Conservation (phyloP, 192 early-diverging fungal species). For the Backusella circina region DNA sequence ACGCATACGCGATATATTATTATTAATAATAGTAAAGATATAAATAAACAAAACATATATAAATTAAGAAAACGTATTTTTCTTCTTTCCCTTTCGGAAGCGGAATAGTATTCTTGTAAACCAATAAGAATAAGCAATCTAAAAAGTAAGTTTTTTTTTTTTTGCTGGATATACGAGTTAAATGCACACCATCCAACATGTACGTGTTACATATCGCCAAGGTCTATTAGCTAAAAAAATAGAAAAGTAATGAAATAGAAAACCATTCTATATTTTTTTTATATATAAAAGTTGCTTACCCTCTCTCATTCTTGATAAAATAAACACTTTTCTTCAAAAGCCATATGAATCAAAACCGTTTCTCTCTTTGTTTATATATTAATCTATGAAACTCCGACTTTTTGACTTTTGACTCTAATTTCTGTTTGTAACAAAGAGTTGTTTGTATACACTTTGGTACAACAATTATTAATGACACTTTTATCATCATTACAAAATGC, state of each 20-base stretch:
- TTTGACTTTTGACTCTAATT: neutral
- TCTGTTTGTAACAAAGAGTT: neutral
- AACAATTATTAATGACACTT: neutral
- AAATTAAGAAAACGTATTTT: neutral
- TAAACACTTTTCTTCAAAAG: neutral
- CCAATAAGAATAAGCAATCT: neutral
- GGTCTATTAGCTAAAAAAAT: neutral
- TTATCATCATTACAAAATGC: neutral
- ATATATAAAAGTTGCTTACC: neutral
- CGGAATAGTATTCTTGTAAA: neutral
- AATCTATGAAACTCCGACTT: neutral
- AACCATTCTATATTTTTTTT: neutral
- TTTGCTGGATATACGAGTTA: neutral
- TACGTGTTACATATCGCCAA: neutral
- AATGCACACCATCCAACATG: neutral
- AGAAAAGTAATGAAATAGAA: neutral
- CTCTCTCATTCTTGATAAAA: neutral
- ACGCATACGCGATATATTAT: neutral
- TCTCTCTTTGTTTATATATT: neutral
- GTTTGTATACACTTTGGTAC: neutral
- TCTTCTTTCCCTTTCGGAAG: neutral
- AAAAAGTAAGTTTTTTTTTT: neutral
- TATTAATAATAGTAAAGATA: neutral
- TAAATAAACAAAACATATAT: neutral
- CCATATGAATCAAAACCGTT: neutral